These are phyloP conservation scores for Cokeromyces recurvatus DNA, from an alignment of 371 early-diverging fungal species.

Conservation along the genomic window DNA sequence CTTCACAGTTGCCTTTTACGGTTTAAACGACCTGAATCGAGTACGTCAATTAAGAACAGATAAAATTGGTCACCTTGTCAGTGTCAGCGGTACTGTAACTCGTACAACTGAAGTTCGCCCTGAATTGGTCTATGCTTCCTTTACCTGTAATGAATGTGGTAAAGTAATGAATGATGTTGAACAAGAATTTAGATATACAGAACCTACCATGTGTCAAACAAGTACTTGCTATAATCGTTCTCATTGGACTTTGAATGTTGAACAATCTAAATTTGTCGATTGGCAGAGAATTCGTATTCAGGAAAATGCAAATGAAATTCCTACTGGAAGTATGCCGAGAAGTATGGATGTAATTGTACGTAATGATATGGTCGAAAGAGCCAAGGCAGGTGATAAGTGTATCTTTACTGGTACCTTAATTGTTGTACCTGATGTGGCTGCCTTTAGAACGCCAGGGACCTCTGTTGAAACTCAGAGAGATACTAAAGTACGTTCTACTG, in stretches of 20 bases:
- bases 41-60: constrained; percentile 89
- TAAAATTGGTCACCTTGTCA: constrained; percentile 82
- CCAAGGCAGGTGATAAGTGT: constrained; percentile 97
- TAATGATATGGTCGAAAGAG: constrained; percentile 93
- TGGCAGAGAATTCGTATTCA: constrained; percentile 99
- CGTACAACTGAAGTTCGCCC: constrained; percentile 98
- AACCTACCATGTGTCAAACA: constrained; percentile 94
- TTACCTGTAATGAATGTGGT: constrained; percentile 90
- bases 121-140: constrained; percentile 91
- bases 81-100: constrained; percentile 96
- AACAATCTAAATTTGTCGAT: constrained; percentile 91
- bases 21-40: constrained; percentile 56
- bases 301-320: constrained; percentile 97
- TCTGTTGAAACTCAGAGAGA: constrained; percentile 64
- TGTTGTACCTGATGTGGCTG: constrained; percentile 92
- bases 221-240: constrained; percentile 84
- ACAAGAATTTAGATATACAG: constrained; percentile 97
- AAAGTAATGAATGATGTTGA: constrained; percentile 79
- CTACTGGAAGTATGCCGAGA: constrained; percentile 97
- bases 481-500: constrained; percentile 47
- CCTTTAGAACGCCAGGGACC: constrained; percentile 68
- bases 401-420: constrained; percentile 92
- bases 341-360: constrained; percentile 97
- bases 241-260: constrained; percentile 80
- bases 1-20: constrained; percentile 76